Conservation (phyloP, 306 rosid species). For the Castanea sativa region DNA sequence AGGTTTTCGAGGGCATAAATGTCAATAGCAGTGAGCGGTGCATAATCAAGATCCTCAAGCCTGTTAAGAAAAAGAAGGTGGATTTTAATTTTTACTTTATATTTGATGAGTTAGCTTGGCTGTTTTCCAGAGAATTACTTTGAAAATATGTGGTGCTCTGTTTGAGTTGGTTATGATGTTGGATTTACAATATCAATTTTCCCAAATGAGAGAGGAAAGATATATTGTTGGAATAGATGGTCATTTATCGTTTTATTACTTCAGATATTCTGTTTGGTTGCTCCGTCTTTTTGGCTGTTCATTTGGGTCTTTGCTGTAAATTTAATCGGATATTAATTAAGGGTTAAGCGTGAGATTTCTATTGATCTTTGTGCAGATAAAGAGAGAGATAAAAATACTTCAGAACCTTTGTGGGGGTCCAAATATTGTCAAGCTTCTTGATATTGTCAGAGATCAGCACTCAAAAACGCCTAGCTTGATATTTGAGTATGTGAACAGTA, state of each 20-base stretch:
- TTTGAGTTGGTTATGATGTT: not conserved
- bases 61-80: slow-evolving; percentile 99
- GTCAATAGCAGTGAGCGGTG: slow-evolving; percentile 84
- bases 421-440: slow-evolving; percentile 86
- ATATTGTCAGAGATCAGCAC: slow-evolving; percentile 85
- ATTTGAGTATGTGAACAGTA: slow-evolving; percentile 88
- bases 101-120: not conserved
- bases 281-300: not conserved
- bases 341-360: not conserved
- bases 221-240: not conserved
- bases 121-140: not conserved
- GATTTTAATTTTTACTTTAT: slow-evolving; percentile 14
- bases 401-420: slow-evolving; percentile 96
- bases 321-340: not conserved
- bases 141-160: not conserved
- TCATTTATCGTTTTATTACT: not conserved
- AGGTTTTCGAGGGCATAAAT: slow-evolving; percentile 92
- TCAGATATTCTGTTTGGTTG: not conserved
- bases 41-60: slow-evolving; percentile 96
- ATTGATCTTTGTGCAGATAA: slow-evolving; percentile 54
- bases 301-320: not conserved
- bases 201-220: not conserved
- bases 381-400: slow-evolving; percentile 90
- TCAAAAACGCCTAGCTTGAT: slow-evolving; percentile 90
- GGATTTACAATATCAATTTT: not conserved